phyloP scores from a whole-genome alignment of 2,329 filamentous ascomycete species.

The Fusarium nodosum region DNA sequence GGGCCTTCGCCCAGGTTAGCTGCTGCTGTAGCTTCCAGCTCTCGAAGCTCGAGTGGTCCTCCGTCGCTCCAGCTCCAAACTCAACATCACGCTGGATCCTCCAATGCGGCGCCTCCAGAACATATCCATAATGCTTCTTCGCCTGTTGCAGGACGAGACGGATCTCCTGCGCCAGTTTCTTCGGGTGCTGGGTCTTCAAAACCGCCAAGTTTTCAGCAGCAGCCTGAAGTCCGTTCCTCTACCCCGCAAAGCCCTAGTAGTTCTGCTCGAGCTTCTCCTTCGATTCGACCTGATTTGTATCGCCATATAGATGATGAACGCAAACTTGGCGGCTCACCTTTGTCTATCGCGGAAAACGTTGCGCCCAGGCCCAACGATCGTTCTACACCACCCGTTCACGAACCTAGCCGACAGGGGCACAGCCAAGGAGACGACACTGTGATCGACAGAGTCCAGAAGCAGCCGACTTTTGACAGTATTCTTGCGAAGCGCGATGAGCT shows the following conservation, averaged over 20 bases:
- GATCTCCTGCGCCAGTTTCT: slow-evolving; percentile 40
- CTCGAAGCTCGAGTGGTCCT: slow-evolving; percentile 46
- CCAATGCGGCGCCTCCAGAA: slow-evolving; percentile 24
- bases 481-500: slow-evolving; percentile 38
- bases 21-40: slow-evolving; percentile 45
- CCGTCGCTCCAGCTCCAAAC: slow-evolving; percentile 50
- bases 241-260: slow-evolving; percentile 44
- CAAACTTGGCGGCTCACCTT: slow-evolving; percentile 68
- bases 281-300: slow-evolving; percentile 84
- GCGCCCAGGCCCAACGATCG: slow-evolving; percentile 56
- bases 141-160: slow-evolving; percentile 32
- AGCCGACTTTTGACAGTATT: slow-evolving; percentile 44
- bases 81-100: slow-evolving; percentile 20
- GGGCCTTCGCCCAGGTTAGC: slow-evolving; percentile 46
- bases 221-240: slow-evolving; percentile 44
- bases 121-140: slow-evolving; percentile 31
- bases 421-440: slow-evolving; percentile 10
- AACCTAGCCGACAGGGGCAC: slow-evolving; percentile 19
- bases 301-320: slow-evolving; percentile 75
- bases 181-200: slow-evolving; percentile 35
- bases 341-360: slow-evolving; percentile 69
- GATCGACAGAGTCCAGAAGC: slow-evolving; percentile 31
- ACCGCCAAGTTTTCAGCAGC: slow-evolving; percentile 36
- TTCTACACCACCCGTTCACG: slow-evolving; percentile 36
- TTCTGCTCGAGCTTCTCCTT: slow-evolving; percentile 66